Conservation (phyloP, 768 basidiomycete species). For the Lyophyllum decastes region DNA sequence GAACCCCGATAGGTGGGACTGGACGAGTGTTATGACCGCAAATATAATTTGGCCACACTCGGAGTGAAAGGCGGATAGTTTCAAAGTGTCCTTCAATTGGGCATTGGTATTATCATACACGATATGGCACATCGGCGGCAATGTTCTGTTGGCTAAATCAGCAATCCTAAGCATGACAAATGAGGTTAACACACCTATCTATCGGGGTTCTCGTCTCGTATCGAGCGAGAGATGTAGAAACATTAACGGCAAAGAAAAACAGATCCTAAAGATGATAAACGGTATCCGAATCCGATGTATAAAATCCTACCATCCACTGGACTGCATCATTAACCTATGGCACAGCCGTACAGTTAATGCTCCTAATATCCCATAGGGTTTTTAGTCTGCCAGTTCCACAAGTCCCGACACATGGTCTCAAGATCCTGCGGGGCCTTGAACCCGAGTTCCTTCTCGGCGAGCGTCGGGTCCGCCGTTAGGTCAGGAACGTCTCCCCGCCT, state of each 20-base stretch:
- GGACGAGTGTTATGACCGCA: too few species aligned
- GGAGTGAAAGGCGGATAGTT: too few species aligned
- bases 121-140: not conserved
- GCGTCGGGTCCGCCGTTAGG: conserved; percentile 87
- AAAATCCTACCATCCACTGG: not conserved
- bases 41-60: too few species aligned
- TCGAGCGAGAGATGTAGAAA: not conserved
- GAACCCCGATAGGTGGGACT: too few species aligned
- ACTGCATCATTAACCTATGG: not conserved
- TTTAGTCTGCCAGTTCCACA: conserved; percentile 99
- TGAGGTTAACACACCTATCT: not conserved
- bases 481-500: conserved; percentile 96
- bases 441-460: conserved; percentile 91
- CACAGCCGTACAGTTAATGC: not conserved
- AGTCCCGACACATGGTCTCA: conserved; percentile 91
- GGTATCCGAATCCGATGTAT: not conserved
- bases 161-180: not conserved
- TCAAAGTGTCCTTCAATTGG: too few species aligned
- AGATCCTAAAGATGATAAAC: not conserved
- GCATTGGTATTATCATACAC: too few species aligned
- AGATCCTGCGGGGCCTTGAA: conserved; percentile 83
- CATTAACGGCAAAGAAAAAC: not conserved
- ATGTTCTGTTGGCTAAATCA: not conserved
- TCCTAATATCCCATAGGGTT: conserved; percentile 75
- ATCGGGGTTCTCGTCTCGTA: not conserved